Conservation (phyloP, 2,329 filamentous ascomycete species). For the Claviceps sp. region DNA sequence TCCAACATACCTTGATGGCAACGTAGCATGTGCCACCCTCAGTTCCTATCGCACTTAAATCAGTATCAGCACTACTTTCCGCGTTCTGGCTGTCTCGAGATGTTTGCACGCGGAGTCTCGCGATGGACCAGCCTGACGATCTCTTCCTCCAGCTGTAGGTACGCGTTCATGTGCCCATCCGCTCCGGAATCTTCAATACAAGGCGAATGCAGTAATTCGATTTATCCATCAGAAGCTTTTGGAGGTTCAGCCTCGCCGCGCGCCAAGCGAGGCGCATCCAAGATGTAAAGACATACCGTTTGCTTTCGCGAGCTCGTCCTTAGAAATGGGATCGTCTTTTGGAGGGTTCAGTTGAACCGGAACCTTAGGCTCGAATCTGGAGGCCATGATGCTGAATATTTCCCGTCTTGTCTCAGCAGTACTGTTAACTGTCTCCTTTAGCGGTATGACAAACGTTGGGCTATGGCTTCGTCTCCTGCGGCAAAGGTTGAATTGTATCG, state of each 20-base stretch:
- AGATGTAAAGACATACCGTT: constrained; percentile 49
- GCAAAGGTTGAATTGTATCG: not conserved
- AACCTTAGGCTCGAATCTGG: constrained; percentile 66
- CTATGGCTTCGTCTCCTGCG: not conserved
- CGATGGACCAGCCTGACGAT: not conserved
- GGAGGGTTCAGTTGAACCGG: constrained; percentile 67
- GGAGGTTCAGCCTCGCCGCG: not conserved
- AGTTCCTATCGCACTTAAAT: constrained; percentile 32
- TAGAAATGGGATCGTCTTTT: constrained; percentile 75
- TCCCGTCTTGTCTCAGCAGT: not conserved
- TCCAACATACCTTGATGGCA: constrained; percentile 50
- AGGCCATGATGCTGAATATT: constrained; percentile 29
- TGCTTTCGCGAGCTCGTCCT: constrained; percentile 65
- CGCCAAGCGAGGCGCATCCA: not conserved
- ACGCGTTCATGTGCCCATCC: no score
- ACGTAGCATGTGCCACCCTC: constrained; percentile 54
- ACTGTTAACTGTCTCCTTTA: no score
- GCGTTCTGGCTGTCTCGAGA: not conserved
- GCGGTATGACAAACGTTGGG: not conserved
- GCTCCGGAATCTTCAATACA: not conserved
- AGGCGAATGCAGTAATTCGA: not conserved
- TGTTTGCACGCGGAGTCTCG: not conserved
- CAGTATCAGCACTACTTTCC: not conserved
- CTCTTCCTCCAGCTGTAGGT: no score
- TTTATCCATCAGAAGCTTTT: not conserved